phyloP scores from a whole-genome alignment of 352 stramenopile species.

The Phytophthora vignae region DNA sequence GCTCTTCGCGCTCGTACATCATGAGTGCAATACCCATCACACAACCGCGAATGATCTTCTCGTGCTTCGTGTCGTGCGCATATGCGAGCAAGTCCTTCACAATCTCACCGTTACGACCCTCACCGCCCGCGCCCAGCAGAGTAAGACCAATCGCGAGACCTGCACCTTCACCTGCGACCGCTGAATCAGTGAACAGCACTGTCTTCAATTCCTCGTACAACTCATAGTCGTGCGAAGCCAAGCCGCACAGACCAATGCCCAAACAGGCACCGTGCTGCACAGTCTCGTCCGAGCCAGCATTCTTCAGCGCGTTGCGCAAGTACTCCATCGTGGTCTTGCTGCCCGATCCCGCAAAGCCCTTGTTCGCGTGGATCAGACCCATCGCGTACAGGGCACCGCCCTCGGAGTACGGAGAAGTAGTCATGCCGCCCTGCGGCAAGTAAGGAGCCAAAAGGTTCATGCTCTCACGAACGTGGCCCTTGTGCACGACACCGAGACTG shows the following conservation, averaged over 20 bases:
- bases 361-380: constrained; percentile 98
- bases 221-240: constrained; percentile 95
- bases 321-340: constrained; percentile 89
- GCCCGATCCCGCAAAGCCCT: constrained; percentile 88
- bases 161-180: constrained; percentile 97
- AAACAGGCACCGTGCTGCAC: constrained; percentile 98
- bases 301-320: constrained; percentile 85
- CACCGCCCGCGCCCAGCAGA: constrained; percentile 94
- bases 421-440: constrained; percentile 92
- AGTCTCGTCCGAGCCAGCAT: constrained; percentile 94
- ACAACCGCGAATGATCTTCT: constrained; percentile 99
- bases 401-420: constrained; percentile 96
- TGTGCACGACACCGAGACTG: constrained; percentile 98
- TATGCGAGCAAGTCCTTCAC: constrained; percentile 97
- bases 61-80: constrained; percentile 98
- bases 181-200: constrained; percentile 97
- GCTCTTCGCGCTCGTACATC: constrained; percentile 98
- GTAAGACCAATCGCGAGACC: constrained; percentile 98
- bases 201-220: constrained; percentile 98
- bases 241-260: constrained; percentile 96
- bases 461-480: constrained; percentile 97
- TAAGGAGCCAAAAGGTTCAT: constrained; percentile 99
- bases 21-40: constrained; percentile 98
- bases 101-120: constrained; percentile 85
- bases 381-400: constrained; percentile 98